Evolutionary conservation across 2,329 filamentous ascomycete genomes (phyloP).

Genomic region (Pezicula rhizophila): DNA sequence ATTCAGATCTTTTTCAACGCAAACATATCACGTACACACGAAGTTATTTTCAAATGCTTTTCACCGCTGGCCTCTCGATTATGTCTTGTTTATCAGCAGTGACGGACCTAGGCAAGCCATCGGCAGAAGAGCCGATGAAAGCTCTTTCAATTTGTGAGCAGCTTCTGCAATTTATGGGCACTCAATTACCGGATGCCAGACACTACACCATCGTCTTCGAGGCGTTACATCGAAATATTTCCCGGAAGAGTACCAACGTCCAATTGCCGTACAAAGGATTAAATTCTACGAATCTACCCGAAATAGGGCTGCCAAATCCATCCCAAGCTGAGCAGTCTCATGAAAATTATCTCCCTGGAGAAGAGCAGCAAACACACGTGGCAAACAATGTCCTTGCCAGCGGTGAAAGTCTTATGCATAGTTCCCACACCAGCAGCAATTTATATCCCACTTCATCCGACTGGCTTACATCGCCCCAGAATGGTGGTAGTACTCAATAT

Average conservation of each 20-base stretch:
- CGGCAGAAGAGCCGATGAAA: neutral
- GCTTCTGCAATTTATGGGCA: slow-evolving; percentile 21
- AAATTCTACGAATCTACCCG: neutral
- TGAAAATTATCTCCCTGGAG: too few species aligned
- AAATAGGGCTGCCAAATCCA: neutral
- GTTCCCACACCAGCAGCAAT: too few species aligned
- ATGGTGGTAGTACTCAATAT: neutral
- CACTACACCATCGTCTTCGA: slow-evolving; percentile 24
- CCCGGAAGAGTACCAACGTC: neutral
- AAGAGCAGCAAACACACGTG: too few species aligned
- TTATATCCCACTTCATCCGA: too few species aligned
- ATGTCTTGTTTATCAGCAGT: slow-evolving; percentile 24
- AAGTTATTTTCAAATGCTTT: slow-evolving; percentile 43
- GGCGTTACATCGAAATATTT: slow-evolving; percentile 20
- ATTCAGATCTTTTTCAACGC: slow-evolving; percentile 30
- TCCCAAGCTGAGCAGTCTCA: too few species aligned
- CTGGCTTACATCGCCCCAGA: neutral
- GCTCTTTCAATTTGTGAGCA: slow-evolving; percentile 15
- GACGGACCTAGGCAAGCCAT: neutral
- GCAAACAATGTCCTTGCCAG: too few species aligned
- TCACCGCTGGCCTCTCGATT: slow-evolving; percentile 36
- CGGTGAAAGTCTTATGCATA: too few species aligned
- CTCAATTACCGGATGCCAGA: slow-evolving; percentile 22
- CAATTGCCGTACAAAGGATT: neutral
- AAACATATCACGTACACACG: slow-evolving; percentile 36